Conservation (phyloP, 2,329 filamentous ascomycete genomes). For the Cyphellophora attinorum region DNA sequence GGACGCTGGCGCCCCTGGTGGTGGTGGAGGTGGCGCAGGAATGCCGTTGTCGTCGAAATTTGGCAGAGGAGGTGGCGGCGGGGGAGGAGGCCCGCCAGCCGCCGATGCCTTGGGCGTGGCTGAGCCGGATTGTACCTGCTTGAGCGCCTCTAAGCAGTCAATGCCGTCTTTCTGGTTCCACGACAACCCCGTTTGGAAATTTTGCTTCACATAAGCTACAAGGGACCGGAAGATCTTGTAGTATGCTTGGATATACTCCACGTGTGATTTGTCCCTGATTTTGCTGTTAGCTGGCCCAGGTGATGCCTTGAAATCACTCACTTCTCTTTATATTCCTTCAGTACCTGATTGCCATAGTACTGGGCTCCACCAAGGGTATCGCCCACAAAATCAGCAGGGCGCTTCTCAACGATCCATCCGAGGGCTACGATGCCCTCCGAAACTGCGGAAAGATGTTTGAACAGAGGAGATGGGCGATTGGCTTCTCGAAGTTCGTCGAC, state of each 20-base stretch:
- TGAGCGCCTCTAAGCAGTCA: constrained; percentile 61
- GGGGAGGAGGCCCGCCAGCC: constrained; percentile 33
- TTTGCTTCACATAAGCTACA: constrained; percentile 71
- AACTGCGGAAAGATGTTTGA: constrained; percentile 76
- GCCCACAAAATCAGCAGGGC: constrained; percentile 75
- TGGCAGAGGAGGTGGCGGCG: constrained; percentile 40
- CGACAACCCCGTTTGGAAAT: constrained; percentile 66
- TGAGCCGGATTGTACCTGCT: constrained; percentile 40
- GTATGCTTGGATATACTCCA: constrained; percentile 87
- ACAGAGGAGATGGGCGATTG: constrained; percentile 65
- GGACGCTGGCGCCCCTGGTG: constrained; percentile 33
- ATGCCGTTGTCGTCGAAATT: constrained; percentile 41
- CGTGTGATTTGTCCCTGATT: constrained; percentile 63
- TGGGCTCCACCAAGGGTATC: constrained; percentile 77
- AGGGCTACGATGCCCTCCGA: constrained; percentile 83
- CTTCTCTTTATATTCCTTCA: constrained; percentile 84
- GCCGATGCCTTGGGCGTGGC: constrained; percentile 23
- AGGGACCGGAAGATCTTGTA: constrained; percentile 83
- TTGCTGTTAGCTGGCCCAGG: too few relatives aligned
- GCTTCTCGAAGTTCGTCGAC: constrained; percentile 73
- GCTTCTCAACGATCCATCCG: constrained; percentile 79
- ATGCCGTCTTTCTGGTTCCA: constrained; percentile 76
- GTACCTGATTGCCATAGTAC: constrained; percentile 88
- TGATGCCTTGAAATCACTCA: constrained; percentile 32
- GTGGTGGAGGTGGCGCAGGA: constrained; percentile 55